phyloP scores from a whole-genome alignment of 228 moss, liverwort and hornwort genomes.

The Sphagnum magellanicum region DNA sequence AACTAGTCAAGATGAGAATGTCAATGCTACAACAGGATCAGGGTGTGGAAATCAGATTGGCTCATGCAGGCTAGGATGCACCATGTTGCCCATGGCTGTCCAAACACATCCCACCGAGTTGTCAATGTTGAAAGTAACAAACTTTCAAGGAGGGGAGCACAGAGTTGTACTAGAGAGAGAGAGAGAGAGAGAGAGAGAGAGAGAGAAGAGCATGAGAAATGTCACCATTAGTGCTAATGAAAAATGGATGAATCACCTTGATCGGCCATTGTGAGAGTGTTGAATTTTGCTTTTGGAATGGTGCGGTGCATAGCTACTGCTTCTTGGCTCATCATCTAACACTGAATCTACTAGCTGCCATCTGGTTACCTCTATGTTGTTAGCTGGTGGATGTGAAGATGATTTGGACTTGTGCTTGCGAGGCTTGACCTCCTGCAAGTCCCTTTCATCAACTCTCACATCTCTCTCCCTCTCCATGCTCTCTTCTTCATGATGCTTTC shows the following conservation, averaged over 20 bases:
- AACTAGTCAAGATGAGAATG: too few relatives aligned
- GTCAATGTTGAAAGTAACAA: too few relatives aligned
- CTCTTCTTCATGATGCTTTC: constrained; percentile 58
- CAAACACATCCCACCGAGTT: too few relatives aligned
- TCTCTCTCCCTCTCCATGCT: constrained; percentile 38
- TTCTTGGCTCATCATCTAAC: constrained; percentile 38
- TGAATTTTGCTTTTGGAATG: constrained; percentile 62
- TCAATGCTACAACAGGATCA: too few relatives aligned
- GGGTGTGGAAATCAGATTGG: too few relatives aligned
- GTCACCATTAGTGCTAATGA: too few relatives aligned
- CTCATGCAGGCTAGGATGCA: too few relatives aligned
- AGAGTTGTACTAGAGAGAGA: too few relatives aligned
- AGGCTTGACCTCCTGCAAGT: constrained; percentile 21
- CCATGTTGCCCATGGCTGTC: too few relatives aligned
- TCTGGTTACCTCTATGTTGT: constrained; percentile 62
- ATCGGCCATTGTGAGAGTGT: constrained; percentile 20
- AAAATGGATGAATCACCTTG: not conserved
- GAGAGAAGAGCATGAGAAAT: too few relatives aligned
- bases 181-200: too few relatives aligned
- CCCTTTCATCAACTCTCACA: constrained; percentile 26
- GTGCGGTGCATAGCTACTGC: constrained; percentile 26
- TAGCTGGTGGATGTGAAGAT: constrained; percentile 30
- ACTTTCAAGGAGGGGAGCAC: too few relatives aligned
- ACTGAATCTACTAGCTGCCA: constrained; percentile 80
- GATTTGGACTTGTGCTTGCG: constrained; percentile 69